Base-by-base conservation (phyloP, 2,329 filamentous ascomycete species). In the Nemania abortiva region DNA sequence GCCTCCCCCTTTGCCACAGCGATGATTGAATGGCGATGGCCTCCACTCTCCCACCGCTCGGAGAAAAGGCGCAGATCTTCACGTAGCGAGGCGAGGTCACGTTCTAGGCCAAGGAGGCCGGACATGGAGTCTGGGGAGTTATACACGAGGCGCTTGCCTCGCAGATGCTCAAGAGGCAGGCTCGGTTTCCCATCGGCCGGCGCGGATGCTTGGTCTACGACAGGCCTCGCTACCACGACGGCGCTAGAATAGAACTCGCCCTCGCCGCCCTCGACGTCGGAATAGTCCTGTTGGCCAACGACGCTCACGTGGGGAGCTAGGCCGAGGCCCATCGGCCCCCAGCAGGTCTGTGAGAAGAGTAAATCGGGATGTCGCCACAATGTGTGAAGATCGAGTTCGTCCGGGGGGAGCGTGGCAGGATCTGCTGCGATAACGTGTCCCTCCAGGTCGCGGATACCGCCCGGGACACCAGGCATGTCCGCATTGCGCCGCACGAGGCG, bases 111-210 rank as follows among this genome's bases (percentile, higher is more conserved):
- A 10, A 71, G 29, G 0, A 64, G 24, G 22, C 69, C 69, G 27
- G 69, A 71, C 63, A 71, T 67, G 1, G 69, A 71, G 10, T 71
- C 69, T 20, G 18, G 47, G 20, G 69, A 65, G 39, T 70, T 71
- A 24, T 65, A 70, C 7, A 60, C 63, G 29, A 71, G 53, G 29
- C 66, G 59, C 63, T 71, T 70, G 37, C 69, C 67, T 29, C 63
- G 45, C 24, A 71, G 49, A 22, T 53, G 18, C 20, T 52, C 39
- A 11, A 70, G 52, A 15, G 59, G 56, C 13, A 71, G 39, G 29
- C 59, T 31, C 10, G 63, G 37, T 15, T 55, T 42, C 20, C 63
- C 69, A 53, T 67, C 53, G 4, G 34, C 45, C 13, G 69, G 66
- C 29, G 61, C 50, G 6, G 56, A 47, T 3, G 45, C 47, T 29